Evolutionary conservation across 1,284 basidiomycete species (phyloP).

Genomic region (Trichosporon sp.): DNA sequence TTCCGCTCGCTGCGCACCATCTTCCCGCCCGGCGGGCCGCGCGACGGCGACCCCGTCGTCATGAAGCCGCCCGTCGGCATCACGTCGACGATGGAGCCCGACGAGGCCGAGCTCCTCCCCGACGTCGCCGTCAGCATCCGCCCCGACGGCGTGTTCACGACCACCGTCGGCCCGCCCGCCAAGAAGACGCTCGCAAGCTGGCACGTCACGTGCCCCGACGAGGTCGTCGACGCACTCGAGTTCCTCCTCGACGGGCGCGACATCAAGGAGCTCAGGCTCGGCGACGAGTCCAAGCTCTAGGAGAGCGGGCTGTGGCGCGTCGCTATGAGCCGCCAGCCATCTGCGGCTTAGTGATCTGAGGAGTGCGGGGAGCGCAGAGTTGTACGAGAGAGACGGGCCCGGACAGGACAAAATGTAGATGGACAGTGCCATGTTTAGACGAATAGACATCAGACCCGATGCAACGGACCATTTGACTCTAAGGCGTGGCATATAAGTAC

Average conservation of each 20-base stretch:
- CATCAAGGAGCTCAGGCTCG: not conserved
- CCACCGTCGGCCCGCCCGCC: slow-evolving; percentile 75
- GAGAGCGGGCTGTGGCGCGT: too few relatives aligned
- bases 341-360: too few relatives aligned
- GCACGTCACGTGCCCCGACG: slow-evolving; percentile 66
- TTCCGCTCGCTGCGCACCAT: slow-evolving; percentile 70
- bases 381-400: too few relatives aligned
- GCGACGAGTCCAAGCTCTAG: not conserved
- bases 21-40: slow-evolving; percentile 52
- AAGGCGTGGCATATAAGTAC: too few relatives aligned
- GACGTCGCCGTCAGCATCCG: slow-evolving; percentile 63
- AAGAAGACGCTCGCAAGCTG: slow-evolving; percentile 83
- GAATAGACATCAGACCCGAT: too few relatives aligned
- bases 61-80: slow-evolving; percentile 72
- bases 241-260: slow-evolving; percentile 25
- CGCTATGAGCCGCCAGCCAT: too few relatives aligned
- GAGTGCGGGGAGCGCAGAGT: too few relatives aligned
- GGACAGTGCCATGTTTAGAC: too few relatives aligned
- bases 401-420: too few relatives aligned
- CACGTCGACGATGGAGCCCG: slow-evolving; percentile 52
- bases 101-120: slow-evolving; percentile 47
- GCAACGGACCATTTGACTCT: too few relatives aligned
- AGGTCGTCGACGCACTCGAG: slow-evolving; percentile 47
- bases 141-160: slow-evolving; percentile 74
- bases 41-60: slow-evolving; percentile 50